phyloP scores from a whole-genome alignment of 2,329 filamentous ascomycete species.

The Xylariaceae sp. region DNA sequence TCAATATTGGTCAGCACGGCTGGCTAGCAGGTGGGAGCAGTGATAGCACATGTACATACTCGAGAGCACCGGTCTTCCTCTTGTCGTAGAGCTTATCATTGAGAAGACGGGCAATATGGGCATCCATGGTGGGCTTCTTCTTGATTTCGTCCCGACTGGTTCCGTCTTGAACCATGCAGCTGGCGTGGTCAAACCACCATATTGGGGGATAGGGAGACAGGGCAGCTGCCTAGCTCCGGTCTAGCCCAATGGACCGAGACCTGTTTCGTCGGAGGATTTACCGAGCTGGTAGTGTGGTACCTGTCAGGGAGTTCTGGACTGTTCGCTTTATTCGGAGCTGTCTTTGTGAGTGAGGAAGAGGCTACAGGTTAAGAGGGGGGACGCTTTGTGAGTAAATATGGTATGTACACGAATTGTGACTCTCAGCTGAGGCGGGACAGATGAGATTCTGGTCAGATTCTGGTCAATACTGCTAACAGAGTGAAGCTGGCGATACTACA shows the following conservation, averaged over 20 bases:
- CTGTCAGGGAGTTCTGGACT: too few relatives aligned
- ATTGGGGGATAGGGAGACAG: not conserved
- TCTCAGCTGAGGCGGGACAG: not conserved
- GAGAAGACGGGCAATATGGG: constrained; percentile 79
- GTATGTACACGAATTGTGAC: too few relatives aligned
- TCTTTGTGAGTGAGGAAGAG: too few relatives aligned
- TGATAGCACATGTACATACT: constrained; percentile 53
- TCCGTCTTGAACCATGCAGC: not conserved
- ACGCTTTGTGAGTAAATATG: too few relatives aligned
- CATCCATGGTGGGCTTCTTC: constrained; percentile 61
- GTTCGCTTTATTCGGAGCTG: too few relatives aligned
- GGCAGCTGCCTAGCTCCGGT: constrained; percentile 3
- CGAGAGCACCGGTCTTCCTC: constrained; percentile 90
- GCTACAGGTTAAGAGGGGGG: too few relatives aligned
- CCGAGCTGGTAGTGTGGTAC: too few relatives aligned
- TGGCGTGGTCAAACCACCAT: constrained; percentile 7
- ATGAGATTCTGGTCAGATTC: not conserved
- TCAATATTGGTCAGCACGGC: constrained; percentile 35
- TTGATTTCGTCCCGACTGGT: not conserved
- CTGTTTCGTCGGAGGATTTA: constrained; percentile 12
- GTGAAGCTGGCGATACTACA: not conserved
- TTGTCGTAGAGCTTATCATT: constrained; percentile 99
- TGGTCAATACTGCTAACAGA: not conserved
- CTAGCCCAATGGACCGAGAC: constrained; percentile 5
- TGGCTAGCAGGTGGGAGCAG: not conserved